Percentiles rank a stretch among this genome's conserved stretches.
These are phyloP conservation scores for Avena insularis DNA, from an alignment of 176 grass and related monocot species.

Conservation along the genomic window DNA sequence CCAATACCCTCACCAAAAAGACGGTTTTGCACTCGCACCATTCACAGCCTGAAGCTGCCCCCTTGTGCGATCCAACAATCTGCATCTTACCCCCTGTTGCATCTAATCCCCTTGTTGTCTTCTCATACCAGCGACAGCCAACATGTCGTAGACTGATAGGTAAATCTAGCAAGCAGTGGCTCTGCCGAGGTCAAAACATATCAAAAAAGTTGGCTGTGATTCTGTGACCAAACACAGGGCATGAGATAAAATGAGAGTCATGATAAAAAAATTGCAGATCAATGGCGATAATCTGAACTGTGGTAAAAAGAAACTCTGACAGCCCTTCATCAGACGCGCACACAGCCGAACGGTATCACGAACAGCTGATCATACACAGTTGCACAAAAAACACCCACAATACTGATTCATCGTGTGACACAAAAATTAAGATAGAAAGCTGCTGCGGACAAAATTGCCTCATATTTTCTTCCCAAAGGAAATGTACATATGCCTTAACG, in stretches of 20 bases:
- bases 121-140: background rate
- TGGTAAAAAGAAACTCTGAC: background rate
- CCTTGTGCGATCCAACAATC: background rate
- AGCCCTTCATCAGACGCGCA: background rate
- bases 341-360: background rate
- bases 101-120: too few relatives aligned
- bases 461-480: background rate
- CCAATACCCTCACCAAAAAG: too few relatives aligned
- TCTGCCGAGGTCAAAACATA: background rate
- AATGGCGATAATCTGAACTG: background rate
- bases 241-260: too few relatives aligned
- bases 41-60: too few relatives aligned
- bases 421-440: background rate
- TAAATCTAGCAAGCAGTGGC: background rate
- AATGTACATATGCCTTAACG: conserved; percentile 40
- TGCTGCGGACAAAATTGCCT: background rate
- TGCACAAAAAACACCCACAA: background rate
- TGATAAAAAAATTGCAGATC: background rate
- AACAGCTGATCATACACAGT: background rate
- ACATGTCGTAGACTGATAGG: background rate
- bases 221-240: background rate
- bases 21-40: too few relatives aligned
- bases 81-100: too few relatives aligned
- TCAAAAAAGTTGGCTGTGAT: background rate
- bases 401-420: background rate